Conservation (phyloP, 805 yeast species). For the Sugiyamaella marilandica region DNA sequence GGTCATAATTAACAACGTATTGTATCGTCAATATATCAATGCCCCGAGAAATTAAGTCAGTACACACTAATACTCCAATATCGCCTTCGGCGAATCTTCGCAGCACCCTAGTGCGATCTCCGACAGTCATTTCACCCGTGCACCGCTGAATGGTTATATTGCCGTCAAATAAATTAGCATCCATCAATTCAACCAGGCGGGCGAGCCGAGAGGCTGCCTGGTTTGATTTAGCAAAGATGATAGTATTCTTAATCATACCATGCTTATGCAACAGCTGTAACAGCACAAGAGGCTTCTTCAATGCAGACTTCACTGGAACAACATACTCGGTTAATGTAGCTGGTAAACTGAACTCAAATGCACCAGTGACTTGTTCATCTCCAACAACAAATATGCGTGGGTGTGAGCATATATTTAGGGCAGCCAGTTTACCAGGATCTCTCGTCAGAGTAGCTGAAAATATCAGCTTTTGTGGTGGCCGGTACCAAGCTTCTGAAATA, state of each 20-base stretch:
- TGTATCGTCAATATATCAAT: constrained; percentile 68
- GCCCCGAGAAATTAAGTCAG: constrained; percentile 96
- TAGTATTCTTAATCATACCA: constrained; percentile 37
- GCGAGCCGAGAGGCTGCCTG: constrained; percentile 82
- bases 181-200: constrained; percentile 48
- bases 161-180: constrained; percentile 21
- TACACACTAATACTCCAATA: constrained; percentile 54
- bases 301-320: constrained; percentile 29
- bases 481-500: constrained; percentile 20
- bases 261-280: constrained; percentile 45
- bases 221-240: constrained; percentile 71
- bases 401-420: constrained; percentile 51
- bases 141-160: constrained; percentile 28
- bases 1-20: constrained; percentile 82
- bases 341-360: constrained; percentile 36
- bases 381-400: constrained; percentile 79
- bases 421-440: constrained; percentile 80
- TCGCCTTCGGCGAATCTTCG: constrained; percentile 53
- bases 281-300: constrained; percentile 69
- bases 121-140: constrained; percentile 35
- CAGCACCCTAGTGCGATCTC: constrained; percentile 52
- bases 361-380: constrained; percentile 33
- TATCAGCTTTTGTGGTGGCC: constrained; percentile 59
- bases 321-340: constrained; percentile 32
- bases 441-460: constrained; percentile 93